Evolutionary conservation across 1,139 yeast genomes (phyloP).

Genomic region (Kodamaea sp.): DNA sequence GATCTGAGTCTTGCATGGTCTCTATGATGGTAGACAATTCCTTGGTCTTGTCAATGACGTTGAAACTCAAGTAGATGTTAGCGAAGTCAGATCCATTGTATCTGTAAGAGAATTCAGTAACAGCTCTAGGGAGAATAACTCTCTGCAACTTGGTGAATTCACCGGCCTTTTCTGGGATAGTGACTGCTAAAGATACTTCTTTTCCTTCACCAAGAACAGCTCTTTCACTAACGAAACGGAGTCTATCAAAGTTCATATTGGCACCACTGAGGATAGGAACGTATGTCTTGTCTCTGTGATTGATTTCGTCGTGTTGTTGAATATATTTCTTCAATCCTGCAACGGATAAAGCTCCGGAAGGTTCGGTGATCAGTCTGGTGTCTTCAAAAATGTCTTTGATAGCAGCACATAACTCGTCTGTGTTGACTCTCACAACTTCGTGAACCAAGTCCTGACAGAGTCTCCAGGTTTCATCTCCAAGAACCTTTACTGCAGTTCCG

Average conservation of each 20-base stretch:
- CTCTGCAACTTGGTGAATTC: constrained; percentile 76
- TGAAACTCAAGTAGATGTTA: constrained; percentile 83
- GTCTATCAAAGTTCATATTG: constrained; percentile 94
- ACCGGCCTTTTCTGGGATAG: constrained; percentile 92
- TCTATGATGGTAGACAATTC: constrained; percentile 46
- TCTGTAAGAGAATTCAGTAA: constrained; percentile 93
- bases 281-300: constrained; percentile 72
- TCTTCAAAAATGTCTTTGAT: constrained; percentile 96
- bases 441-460: constrained; percentile 78
- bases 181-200: constrained; percentile 87
- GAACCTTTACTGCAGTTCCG: constrained; percentile 93
- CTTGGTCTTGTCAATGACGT: constrained; percentile 69
- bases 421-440: constrained; percentile 81
- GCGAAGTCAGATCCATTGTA: constrained; percentile 60
- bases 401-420: constrained; percentile 98
- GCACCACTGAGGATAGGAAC: constrained; percentile 94
- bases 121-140: constrained; percentile 79
- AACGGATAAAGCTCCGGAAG: constrained; percentile 94
- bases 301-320: constrained; percentile 61
- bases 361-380: constrained; percentile 91
- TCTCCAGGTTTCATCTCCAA: constrained; percentile 91
- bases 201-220: constrained; percentile 97
- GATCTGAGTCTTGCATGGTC: constrained; percentile 37
- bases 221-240: constrained; percentile 96
- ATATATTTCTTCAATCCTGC: constrained; percentile 92